Conservation (phyloP, 805 yeast species). For the Candida quercuum region DNA sequence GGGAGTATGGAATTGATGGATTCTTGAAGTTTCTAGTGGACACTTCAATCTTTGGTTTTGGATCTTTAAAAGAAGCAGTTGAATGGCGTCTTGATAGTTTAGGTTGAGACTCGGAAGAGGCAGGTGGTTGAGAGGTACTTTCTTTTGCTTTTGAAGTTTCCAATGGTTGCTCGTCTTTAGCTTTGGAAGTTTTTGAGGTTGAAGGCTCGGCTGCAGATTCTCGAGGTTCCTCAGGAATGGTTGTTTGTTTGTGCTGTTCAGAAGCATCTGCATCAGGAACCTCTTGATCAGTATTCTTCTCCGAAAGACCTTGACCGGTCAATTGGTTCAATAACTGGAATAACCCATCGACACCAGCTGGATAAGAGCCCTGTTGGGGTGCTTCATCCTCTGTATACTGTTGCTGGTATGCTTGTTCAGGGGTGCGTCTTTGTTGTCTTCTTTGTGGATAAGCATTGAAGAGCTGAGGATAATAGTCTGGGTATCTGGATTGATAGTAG, state of each 20-base stretch:
- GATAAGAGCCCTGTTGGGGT: not conserved
- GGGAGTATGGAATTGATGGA: slow-evolving; percentile 45
- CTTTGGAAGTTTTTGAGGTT: not conserved
- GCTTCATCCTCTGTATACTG: too few relatives aligned
- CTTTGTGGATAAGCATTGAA: not conserved
- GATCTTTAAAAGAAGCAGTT: slow-evolving; percentile 15
- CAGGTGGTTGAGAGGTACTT: not conserved
- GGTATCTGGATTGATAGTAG: not conserved
- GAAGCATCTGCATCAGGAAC: too few relatives aligned
- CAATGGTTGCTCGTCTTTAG: not conserved
- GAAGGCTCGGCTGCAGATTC: not conserved
- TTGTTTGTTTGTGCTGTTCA: too few relatives aligned
- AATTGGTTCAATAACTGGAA: not conserved
- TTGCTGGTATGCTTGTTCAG: too few relatives aligned
- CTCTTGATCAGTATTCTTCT: too few relatives aligned
- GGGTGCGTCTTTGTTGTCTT: not conserved
- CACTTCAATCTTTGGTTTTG: slow-evolving; percentile 24
- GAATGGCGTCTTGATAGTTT: slow-evolving; percentile 19
- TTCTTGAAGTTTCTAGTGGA: slow-evolving; percentile 21
- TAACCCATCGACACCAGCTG: not conserved
- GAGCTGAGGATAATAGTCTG: not conserved
- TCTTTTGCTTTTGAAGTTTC: not conserved
- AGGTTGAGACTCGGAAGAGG: not conserved
- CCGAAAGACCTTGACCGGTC: too few relatives aligned
- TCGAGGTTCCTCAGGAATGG: not conserved